These are phyloP conservation scores for Auricularia sp. DNA, from an alignment of 768 basidiomycete species.

Conservation along the genomic window DNA sequence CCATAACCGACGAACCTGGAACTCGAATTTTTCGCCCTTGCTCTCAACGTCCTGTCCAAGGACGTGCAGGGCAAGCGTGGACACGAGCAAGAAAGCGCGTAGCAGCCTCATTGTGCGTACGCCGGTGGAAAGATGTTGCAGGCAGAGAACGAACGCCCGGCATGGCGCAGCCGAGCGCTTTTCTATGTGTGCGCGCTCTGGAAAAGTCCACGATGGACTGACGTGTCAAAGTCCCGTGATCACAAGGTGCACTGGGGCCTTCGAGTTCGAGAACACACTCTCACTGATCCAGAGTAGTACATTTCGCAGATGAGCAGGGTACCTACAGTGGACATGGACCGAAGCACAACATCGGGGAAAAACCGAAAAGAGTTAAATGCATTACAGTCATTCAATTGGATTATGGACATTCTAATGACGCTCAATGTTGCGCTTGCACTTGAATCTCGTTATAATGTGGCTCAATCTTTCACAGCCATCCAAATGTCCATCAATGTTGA, in stretches of 20 bases:
- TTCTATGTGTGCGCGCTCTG: neutral
- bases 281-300: neutral
- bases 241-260: neutral
- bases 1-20: conserved; percentile 43
- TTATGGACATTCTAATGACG: too few species aligned
- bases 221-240: conserved; percentile 35
- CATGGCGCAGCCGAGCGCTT: neutral
- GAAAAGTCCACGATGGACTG: conserved; percentile 21
- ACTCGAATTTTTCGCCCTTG: conserved; percentile 47
- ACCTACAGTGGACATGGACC: too few species aligned
- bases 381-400: too few species aligned
- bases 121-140: neutral
- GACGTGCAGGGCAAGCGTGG: conserved; percentile 32
- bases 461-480: too few species aligned
- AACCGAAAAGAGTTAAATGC: too few species aligned
- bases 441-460: too few species aligned
- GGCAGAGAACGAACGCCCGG: neutral
- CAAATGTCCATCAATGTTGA: too few species aligned
- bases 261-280: neutral
- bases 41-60: conserved; percentile 38
- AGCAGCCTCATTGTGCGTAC: conserved; percentile 46
- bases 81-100: conserved; percentile 34
- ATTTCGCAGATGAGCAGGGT: too few species aligned
- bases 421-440: too few species aligned
- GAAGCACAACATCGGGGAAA: too few species aligned